A percentile compares a stretch with the other conserved stretches of the same genome.
phyloP scores from a whole-genome alignment of 306 rosid genomes.

The Gleditsia sinensis region DNA sequence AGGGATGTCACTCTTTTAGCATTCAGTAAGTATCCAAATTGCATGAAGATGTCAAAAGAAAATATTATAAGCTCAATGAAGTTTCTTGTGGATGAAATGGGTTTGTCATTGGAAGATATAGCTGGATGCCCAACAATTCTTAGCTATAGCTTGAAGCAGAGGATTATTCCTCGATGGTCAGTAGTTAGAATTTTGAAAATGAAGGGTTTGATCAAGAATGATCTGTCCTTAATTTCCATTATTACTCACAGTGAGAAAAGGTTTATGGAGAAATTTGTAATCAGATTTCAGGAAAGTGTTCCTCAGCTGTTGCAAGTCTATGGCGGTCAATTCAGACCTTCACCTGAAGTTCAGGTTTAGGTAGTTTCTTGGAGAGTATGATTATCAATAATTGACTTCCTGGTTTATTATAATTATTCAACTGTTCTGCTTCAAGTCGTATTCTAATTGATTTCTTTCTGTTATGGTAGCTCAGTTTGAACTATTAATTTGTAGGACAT shows the following conservation, averaged over 20 bases:
- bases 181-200: not conserved
- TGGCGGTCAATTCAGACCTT: not conserved
- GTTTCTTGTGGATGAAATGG: not conserved
- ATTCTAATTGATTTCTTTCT: not conserved
- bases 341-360: no score
- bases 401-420: not conserved
- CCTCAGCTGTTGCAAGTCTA: not conserved
- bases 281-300: not conserved
- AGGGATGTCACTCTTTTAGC: constrained; percentile 9
- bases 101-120: not conserved
- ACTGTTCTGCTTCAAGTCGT: not conserved
- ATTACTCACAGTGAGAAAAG: not conserved
- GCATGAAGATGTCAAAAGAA: not conserved
- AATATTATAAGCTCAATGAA: not conserved
- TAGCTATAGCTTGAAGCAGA: not conserved
- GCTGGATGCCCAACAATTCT: not conserved
- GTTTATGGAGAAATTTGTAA: not conserved
- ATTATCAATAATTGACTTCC: not conserved
- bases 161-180: not conserved
- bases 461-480: no score
- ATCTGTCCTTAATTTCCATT: not conserved
- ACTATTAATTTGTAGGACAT: not conserved
- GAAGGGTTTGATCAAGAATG: not conserved
- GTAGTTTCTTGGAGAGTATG: not conserved
- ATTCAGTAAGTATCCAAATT: not conserved